Conservation (phyloP, 2,329 filamentous ascomycete species). For the Penicillium sp. region DNA sequence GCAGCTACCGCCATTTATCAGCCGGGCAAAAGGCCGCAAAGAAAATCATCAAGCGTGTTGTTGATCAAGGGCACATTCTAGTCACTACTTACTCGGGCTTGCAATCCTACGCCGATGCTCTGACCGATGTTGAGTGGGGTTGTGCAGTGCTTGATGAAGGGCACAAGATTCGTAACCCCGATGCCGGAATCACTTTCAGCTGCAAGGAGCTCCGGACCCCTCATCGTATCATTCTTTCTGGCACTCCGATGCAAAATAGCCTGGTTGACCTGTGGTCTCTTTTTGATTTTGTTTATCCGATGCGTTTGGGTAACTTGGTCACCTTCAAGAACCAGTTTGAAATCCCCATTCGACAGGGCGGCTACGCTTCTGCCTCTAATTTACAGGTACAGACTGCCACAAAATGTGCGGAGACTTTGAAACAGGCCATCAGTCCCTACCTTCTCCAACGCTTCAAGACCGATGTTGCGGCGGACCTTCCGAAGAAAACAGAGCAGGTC, state of each 20-base stretch:
- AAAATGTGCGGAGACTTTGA: constrained; percentile 87
- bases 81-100: constrained; percentile 94
- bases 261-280: constrained; percentile 91
- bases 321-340: constrained; percentile 90
- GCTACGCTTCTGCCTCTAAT: constrained; percentile 92
- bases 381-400: constrained; percentile 90
- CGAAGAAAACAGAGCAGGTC: constrained; percentile 93
- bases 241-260: constrained; percentile 97
- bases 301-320: constrained; percentile 86
- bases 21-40: constrained; percentile 64
- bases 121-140: constrained; percentile 81
- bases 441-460: constrained; percentile 86
- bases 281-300: constrained; percentile 96
- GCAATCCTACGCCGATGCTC: constrained; percentile 79
- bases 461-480: constrained; percentile 87
- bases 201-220: constrained; percentile 90
- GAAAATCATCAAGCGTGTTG: constrained; percentile 74
- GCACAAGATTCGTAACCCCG: constrained; percentile 96
- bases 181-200: constrained; percentile 87
- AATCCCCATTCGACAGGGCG: constrained; percentile 84
- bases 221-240: constrained; percentile 87
- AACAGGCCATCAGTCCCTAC: constrained; percentile 89
- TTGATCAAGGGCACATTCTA: constrained; percentile 79
- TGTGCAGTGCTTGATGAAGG: constrained; percentile 95
- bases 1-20: constrained; percentile 33